Percentiles rank a stretch among this genome's conserved stretches.
These are phyloP conservation scores for Fistulifera pelliculosa DNA, from an alignment of 108 stramenopile species.

Conservation along the genomic window DNA sequence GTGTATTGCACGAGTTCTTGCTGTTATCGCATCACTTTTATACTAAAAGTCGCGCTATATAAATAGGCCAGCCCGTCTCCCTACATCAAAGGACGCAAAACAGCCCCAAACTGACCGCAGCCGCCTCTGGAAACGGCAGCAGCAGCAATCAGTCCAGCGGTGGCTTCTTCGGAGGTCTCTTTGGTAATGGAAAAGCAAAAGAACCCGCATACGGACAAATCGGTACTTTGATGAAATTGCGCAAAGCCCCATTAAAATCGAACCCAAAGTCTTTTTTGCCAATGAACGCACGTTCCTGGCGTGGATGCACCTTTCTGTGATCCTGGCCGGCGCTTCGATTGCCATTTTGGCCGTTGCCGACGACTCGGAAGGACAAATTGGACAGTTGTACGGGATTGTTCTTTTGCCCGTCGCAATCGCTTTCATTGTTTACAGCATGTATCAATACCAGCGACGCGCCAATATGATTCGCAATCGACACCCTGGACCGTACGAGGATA, in stretches of 20 bases:
- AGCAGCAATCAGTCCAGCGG: background rate
- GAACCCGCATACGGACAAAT: constrained; percentile 5
- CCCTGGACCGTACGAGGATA: constrained; percentile 89
- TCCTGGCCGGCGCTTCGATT: constrained; percentile 76
- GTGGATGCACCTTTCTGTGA: constrained; percentile 84
- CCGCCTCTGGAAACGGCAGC: constrained; percentile 5
- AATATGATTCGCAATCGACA: constrained; percentile 76
- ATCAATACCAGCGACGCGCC: constrained; percentile 66
- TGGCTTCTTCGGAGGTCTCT: constrained; percentile 6
- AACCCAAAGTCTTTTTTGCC: constrained; percentile 77
- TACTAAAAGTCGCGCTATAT: background rate
- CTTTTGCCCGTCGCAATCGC: constrained; percentile 80
- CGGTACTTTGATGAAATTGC: constrained; percentile 31
- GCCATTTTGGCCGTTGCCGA: constrained; percentile 72
- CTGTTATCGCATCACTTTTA: background rate
- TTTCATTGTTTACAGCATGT: constrained; percentile 82
- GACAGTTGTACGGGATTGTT: constrained; percentile 71
- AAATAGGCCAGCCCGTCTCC: background rate
- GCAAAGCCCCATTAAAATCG: constrained; percentile 33
- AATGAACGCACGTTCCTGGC: constrained; percentile 96
- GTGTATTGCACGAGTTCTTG: background rate
- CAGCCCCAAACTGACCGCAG: background rate
- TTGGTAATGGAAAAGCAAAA: constrained; percentile 6
- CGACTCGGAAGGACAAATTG: constrained; percentile 16
- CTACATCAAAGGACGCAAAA: constrained; percentile 2